These are phyloP conservation scores for Solidago caesia DNA, from an alignment of 129 eudicot species.

Conservation along the genomic window DNA sequence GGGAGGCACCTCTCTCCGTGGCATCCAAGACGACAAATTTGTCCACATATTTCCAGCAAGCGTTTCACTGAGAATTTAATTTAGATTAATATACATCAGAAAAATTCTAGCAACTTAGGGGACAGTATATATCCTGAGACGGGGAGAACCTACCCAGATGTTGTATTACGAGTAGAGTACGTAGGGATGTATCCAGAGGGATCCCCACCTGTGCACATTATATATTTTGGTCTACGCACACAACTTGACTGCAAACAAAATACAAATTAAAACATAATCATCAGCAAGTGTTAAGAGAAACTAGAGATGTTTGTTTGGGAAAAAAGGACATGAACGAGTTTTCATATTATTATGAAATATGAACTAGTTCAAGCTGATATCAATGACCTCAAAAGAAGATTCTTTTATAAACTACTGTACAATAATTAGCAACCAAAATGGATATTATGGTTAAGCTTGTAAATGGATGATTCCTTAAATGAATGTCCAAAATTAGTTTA, in stretches of 20 bases:
- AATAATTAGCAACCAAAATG: neutral
- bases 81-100: neutral
- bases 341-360: no score
- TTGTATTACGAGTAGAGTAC: slow-evolving; percentile 54
- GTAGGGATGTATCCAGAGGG: slow-evolving; percentile 84
- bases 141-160: slow-evolving; percentile 54
- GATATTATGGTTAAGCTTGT: neutral
- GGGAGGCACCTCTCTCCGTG: slow-evolving; percentile 69
- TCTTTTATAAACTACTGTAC: neutral
- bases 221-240: slow-evolving; percentile 92
- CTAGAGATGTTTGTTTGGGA: neutral
- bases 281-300: neutral
- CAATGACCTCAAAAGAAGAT: neutral
- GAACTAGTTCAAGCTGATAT: neutral
- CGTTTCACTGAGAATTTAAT: slow-evolving; percentile 46
- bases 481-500: no score
- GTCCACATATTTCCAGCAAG: slow-evolving; percentile 68
- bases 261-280: neutral
- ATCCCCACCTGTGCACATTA: slow-evolving; percentile 81
- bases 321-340: neutral
- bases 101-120: neutral
- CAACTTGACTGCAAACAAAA: slow-evolving; percentile 55
- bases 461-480: no score
- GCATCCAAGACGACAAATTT: slow-evolving; percentile 84
- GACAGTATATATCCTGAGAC: slow-evolving; percentile 7